These are phyloP conservation scores for Starmerella bombicola DNA, from an alignment of 805 yeast species.

Conservation along the genomic window DNA sequence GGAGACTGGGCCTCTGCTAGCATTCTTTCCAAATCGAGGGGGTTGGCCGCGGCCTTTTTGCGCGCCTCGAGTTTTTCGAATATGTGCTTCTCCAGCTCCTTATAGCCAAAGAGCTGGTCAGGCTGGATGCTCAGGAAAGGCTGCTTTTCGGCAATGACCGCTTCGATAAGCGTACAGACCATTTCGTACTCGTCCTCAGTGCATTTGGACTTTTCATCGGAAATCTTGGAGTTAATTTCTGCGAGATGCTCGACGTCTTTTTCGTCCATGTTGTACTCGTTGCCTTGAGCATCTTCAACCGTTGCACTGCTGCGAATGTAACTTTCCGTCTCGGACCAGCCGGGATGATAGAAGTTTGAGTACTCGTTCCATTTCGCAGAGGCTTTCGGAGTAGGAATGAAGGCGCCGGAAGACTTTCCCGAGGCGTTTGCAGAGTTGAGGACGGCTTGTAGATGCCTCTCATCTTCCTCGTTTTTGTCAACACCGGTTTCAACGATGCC, in stretches of 20 bases:
- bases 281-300: conserved; percentile 87
- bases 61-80: conserved; percentile 29
- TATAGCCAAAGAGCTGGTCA: conserved; percentile 51
- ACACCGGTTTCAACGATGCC: conserved; percentile 88
- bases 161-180: conserved; percentile 61
- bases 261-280: conserved; percentile 83
- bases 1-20: conserved; percentile 19
- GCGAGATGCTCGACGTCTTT: conserved; percentile 60
- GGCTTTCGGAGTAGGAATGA: conserved; percentile 96
- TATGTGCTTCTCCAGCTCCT: conserved; percentile 49
- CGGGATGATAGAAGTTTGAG: conserved; percentile 51
- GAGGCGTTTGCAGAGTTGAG: conserved; percentile 58
- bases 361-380: conserved; percentile 71
- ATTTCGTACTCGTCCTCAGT: conserved; percentile 80
- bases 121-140: conserved; percentile 86
- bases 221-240: conserved; percentile 24
- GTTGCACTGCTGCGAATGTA: conserved; percentile 87
- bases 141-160: conserved; percentile 62
- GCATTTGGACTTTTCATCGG: conserved; percentile 30
- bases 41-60: conserved; percentile 37
- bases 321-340: conserved; percentile 57
- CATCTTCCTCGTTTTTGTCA: conserved; percentile 94
- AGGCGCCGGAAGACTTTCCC: conserved; percentile 32
- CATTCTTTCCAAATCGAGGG: conserved; percentile 29
- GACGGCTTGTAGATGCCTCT: conserved; percentile 86